Evolutionary conservation across 148 eudicot genomes (phyloP), one percentile per base, ranked within the genome.

Genomic region (Rhododendron ovatum): DNA sequence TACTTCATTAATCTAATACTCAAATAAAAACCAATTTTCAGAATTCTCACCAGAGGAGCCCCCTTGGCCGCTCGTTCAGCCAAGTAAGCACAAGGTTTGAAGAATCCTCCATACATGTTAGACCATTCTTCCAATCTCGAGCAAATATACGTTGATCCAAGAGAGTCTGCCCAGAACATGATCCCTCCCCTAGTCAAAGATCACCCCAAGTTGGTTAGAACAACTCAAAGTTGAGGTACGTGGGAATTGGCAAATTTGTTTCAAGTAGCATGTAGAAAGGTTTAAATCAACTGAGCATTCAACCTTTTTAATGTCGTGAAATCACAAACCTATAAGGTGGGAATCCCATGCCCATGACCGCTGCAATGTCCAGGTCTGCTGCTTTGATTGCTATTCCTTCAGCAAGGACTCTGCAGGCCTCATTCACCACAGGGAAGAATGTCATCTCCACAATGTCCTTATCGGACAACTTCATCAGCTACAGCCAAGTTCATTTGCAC

Each of bases 381-480:
- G 99, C 98, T 90, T 96, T 96, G 43, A 95, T 96, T 17, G 92
- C 98, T 87, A 96, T 94, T 35, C 98, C 98, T 89, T 96, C 98
- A 43, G 92, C 95, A 75, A 92, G 87, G 83, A 96, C 96, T 81
- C 99, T 92, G 78, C 98, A 96, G 6, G 98, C 94, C 88, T 96
- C 98, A 78, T 96, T 96, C 82, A 96, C 95, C 86, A 95, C 94
- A 39, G 99, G 99, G 90, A 96, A 96, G 88, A 96, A 96, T 47
- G 91, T 89, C 98, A 96, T 96, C 89, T 95, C 98, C 73, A 94
- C 87, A 30, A 96, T 95, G 82, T 96, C 99, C 91, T 94, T 92
- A 50, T 95, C 97, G 2, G 96, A 84, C 85, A 95, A 82, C 75
- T 92, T 96, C 47, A 89, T 80, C 74, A 93, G 85, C 98, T 94